Base-by-base conservation (phyloP, 805 yeast genomes). In the Candida mattraensis region DNA sequence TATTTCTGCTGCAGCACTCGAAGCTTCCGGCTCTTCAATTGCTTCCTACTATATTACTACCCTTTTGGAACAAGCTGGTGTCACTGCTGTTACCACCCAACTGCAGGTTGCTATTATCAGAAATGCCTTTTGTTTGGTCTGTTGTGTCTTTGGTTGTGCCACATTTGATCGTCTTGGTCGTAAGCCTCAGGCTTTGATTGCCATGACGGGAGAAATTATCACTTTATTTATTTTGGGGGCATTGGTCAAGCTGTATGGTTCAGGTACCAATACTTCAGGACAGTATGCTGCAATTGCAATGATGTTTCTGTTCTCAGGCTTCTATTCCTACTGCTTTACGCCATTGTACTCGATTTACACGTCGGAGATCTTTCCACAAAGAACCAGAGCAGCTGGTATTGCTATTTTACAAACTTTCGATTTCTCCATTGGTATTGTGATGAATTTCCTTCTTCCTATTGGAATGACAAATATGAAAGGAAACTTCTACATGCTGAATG, bases 231-330 rank as follows among this genome's bases (percentile, higher is more conserved):
- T 46, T 9, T 18, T 52, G n/a, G 55, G 53, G 17, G 55, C 45
- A 9, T 40, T 52, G 28, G 30, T 42, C 7, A 41, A 39, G 17
- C 20, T 21, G 5, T 39, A 30, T 24, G 42, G 40, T 13, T 35
- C 35, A 19, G 37, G 39, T 9, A 18, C 30, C 2, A 39, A 47
- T 13, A 37, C 33, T 16, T 71, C 78, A 22, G 34, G 41, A 22
- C 40, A 44, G 36, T 34, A 50, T 38, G 45, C 40, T 22, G 40
- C 47, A 11, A 24, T 53, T 23, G 74, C 74, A 7, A 68, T 74
- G 76, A 72, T 75, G 39, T 74, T 72, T 64, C 47, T 73, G 26
- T 70, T 61, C 65, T 63, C 66, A 52, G 52, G 57, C 32, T 57
- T 61, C 21, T 72, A 70, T 54, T 61, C 68, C 47, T 53, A 63